Conservation (phyloP, 2,329 filamentous ascomycete genomes). For the Aspergillus texensis region DNA sequence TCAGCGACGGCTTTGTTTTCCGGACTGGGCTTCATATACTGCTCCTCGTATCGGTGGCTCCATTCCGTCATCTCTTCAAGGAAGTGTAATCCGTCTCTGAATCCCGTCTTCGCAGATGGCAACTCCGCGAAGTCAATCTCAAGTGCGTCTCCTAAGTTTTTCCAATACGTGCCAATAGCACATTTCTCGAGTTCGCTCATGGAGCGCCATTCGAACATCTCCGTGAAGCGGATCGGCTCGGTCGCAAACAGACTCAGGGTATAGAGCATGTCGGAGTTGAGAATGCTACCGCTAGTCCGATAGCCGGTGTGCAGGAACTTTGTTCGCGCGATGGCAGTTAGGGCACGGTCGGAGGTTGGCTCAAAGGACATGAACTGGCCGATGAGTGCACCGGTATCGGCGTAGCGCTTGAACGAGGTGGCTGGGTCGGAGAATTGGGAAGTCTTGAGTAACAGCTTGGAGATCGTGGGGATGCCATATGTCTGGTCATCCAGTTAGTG, state of each 20-base stretch:
- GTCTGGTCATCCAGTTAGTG: slow-evolving; percentile 38
- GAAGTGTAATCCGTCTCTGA: slow-evolving; percentile 55
- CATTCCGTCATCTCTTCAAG: slow-evolving; percentile 53
- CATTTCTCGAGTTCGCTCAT: slow-evolving; percentile 69
- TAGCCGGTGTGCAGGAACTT: slow-evolving; percentile 65
- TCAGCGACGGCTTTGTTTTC: slow-evolving; percentile 57
- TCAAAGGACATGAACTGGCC: slow-evolving; percentile 51
- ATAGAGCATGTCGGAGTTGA: slow-evolving; percentile 65
- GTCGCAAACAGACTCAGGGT: slow-evolving; percentile 66
- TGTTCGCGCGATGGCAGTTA: slow-evolving; percentile 61
- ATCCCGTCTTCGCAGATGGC: slow-evolving; percentile 43
- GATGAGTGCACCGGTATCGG: slow-evolving; percentile 55
- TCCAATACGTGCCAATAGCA: slow-evolving; percentile 70
- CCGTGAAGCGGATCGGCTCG: slow-evolving; percentile 67
- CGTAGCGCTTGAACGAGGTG: slow-evolving; percentile 55
- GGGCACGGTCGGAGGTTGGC: slow-evolving; percentile 47
- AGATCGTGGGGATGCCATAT: slow-evolving; percentile 60
- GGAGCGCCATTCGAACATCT: slow-evolving; percentile 69
- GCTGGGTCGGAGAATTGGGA: slow-evolving; percentile 49
- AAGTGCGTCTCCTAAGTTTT: slow-evolving; percentile 70
- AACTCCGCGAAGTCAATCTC: slow-evolving; percentile 56
- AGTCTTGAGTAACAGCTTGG: slow-evolving; percentile 52
- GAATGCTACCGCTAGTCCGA: slow-evolving; percentile 60
- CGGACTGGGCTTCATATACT: slow-evolving; percentile 58
- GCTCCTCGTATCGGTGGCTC: slow-evolving; percentile 60